phyloP scores from a whole-genome alignment of 805 yeast species.

The Naumovozyma castellii region DNA sequence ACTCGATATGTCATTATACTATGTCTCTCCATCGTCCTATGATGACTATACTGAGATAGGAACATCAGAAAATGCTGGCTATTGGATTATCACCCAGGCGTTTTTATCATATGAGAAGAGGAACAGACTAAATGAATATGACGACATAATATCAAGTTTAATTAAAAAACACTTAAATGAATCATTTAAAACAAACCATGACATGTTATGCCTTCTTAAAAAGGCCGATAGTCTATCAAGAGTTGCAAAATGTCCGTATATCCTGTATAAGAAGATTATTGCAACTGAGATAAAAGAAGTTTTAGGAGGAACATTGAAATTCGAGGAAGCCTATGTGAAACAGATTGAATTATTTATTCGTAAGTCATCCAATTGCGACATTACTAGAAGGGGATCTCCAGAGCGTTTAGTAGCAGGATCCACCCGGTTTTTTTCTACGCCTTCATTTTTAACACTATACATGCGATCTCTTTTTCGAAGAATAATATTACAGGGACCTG shows the following conservation, averaged over 20 bases:
- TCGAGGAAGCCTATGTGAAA: constrained; percentile 12
- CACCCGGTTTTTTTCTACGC: not conserved
- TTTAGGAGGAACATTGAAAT: constrained; percentile 11
- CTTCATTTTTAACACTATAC: constrained; percentile 6
- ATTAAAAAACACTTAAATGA: not conserved
- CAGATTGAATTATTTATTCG: constrained; percentile 5
- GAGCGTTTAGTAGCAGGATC: not conserved
- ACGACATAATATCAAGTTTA: not conserved
- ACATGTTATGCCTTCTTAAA: not conserved
- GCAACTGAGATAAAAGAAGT: not conserved
- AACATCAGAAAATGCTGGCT: not conserved
- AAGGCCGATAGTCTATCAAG: not conserved
- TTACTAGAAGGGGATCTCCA: not conserved
- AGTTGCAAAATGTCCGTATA: not conserved
- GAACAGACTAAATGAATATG: not conserved
- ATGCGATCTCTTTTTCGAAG: constrained; percentile 11
- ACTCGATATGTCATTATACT: not conserved
- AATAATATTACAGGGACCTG: constrained; percentile 9
- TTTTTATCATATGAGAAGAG: not conserved
- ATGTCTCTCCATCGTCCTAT: not conserved
- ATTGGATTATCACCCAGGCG: not conserved
- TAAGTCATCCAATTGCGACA: not conserved
- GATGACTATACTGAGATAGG: no score
- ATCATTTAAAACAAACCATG: not conserved
- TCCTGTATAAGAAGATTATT: not conserved